Conservation (phyloP, 1,284 basidiomycete genomes). For the Ustilago crameri region DNA sequence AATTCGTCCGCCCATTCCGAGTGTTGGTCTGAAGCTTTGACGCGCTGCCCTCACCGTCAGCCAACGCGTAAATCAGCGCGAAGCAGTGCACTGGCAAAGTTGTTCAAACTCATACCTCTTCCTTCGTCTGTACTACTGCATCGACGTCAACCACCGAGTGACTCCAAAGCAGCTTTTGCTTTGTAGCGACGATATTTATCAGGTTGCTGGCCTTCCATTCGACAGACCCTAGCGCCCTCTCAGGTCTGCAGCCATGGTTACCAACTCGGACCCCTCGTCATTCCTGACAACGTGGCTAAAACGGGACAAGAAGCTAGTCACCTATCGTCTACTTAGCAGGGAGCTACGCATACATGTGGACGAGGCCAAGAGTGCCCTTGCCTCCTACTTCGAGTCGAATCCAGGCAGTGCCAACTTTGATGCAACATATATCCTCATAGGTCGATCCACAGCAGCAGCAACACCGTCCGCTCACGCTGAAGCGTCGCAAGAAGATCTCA, state of each 20-base stretch:
- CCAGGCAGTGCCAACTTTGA: constrained; percentile 24
- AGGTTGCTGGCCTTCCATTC: no score
- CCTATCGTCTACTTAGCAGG: constrained; percentile 57
- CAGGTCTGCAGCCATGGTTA: constrained; percentile 16
- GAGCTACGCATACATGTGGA: constrained; percentile 53
- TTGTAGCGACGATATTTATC: no score
- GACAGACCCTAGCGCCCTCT: no score
- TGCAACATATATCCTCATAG: constrained; percentile 45
- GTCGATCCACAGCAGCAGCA: constrained; percentile 4
- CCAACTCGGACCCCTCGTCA: constrained; percentile 23
- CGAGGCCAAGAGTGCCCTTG: constrained; percentile 45
- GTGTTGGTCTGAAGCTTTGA: constrained; percentile 22
- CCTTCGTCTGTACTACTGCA: no score
- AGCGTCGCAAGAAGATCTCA: neutral
- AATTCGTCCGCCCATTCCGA: neutral
- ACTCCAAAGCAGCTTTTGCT: no score
- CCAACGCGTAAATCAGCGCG: constrained; percentile 37
- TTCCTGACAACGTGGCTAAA: constrained; percentile 50
- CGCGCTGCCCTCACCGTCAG: constrained; percentile 11
- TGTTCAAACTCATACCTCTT: no score
- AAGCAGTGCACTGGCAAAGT: no score
- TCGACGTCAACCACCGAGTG: no score
- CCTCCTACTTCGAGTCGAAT: constrained; percentile 33
- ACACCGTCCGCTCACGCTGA: neutral
- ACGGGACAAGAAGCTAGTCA: constrained; percentile 56